Evolutionary conservation across 257 asterid genomes (phyloP).

Genomic region (Haberlea rhodopensis): DNA sequence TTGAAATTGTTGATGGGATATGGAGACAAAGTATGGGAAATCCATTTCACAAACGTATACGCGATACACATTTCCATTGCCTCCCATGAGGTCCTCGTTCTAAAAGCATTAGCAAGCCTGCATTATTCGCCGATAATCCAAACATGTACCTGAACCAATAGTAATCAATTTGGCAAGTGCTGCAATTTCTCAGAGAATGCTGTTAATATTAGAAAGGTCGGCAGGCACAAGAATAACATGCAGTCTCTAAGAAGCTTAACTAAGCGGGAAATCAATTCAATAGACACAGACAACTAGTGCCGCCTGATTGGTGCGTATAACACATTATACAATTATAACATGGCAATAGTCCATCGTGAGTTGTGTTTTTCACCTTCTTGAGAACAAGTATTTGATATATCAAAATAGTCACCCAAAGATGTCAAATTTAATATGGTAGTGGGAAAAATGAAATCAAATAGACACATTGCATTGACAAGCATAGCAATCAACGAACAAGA

Average conservation of each 20-base stretch:
- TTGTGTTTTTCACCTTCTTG: background rate
- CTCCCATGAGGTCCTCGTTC: slow-evolving; percentile 69
- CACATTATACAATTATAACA: background rate
- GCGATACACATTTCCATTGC: slow-evolving; percentile 59
- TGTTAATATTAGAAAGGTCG: background rate
- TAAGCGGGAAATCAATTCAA: slow-evolving; percentile 9
- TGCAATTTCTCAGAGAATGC: background rate
- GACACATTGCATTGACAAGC: background rate
- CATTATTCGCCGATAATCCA: slow-evolving; percentile 62
- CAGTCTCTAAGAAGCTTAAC: slow-evolving; percentile 6
- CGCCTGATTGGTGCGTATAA: background rate
- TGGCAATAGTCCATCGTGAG: too few relatives aligned
- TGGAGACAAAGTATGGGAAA: slow-evolving; percentile 7
- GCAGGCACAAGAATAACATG: background rate
- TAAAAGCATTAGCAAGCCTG: slow-evolving; percentile 71
- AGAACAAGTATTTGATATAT: background rate
- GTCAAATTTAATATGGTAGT: too few relatives aligned
- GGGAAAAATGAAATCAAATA: background rate
- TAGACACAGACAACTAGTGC: background rate
- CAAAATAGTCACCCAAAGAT: background rate
- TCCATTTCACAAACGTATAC: slow-evolving; percentile 36
- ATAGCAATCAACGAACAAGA: background rate
- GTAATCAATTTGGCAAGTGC: background rate
- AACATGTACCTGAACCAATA: slow-evolving; percentile 59
- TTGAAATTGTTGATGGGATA: background rate